A percentile compares a stretch with the other conserved stretches of the same genome.
Conservation (phyloP, 164 flowering plant genomes). For the Malania oleifera region DNA sequence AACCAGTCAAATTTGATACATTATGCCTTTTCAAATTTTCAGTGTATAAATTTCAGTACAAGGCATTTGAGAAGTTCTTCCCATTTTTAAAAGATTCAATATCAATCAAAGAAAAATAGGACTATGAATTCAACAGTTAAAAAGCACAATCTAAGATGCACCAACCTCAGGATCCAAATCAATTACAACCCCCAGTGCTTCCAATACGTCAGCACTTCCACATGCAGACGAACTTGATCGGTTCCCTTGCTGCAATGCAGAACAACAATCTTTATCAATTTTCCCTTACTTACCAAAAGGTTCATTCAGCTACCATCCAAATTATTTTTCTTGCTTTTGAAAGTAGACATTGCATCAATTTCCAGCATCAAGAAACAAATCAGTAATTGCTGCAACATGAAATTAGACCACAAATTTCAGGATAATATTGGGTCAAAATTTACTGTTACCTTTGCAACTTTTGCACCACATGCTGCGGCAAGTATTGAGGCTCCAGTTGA, state of each 20-base stretch:
- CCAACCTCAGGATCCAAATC: slow-evolving; percentile 84
- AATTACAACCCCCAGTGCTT: slow-evolving; percentile 67
- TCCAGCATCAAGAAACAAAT: too few relatives aligned
- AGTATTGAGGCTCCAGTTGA: slow-evolving; percentile 93
- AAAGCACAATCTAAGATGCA: not conserved
- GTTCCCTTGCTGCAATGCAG: slow-evolving; percentile 76
- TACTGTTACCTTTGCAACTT: slow-evolving; percentile 79
- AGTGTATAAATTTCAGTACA: too few relatives aligned
- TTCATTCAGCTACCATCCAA: not conserved
- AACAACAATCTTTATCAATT: not conserved
- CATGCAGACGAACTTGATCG: slow-evolving; percentile 95
- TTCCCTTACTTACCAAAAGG: not conserved
- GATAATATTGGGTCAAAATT: too few relatives aligned
- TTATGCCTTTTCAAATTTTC: too few relatives aligned
- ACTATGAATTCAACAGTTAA: not conserved
- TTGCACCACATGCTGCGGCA: slow-evolving; percentile 94
- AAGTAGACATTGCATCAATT: not conserved
- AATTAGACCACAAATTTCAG: not conserved
- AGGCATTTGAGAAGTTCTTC: too few relatives aligned
- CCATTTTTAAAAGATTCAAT: too few relatives aligned
- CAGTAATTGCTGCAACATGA: not conserved
- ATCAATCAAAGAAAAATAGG: not conserved
- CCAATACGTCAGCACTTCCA: slow-evolving; percentile 96
- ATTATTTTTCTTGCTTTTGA: not conserved
- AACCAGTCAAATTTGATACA: too few relatives aligned